Percentiles rank a stretch among this genome's conserved stretches.
Conservation (phyloP, 495 filamentous ascomycete genomes). For the Pyrenopolyporus hunteri region DNA sequence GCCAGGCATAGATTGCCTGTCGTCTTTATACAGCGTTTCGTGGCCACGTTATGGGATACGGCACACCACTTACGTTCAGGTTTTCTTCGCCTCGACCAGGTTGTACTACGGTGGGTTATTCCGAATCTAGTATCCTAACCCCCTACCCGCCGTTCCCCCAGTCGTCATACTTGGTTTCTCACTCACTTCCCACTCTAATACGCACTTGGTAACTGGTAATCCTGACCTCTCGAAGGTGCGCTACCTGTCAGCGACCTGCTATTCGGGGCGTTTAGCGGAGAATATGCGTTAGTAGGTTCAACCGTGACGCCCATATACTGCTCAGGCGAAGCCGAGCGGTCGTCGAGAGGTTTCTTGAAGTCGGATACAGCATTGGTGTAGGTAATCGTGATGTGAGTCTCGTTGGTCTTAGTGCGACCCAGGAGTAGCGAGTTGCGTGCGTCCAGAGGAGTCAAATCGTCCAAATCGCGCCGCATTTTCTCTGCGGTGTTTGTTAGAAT, state of each 20-base stretch:
- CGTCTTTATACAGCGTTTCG: conserved; percentile 36
- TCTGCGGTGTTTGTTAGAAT: conserved; percentile 57
- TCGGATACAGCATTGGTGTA: conserved; percentile 43
- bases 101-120: conserved; percentile 6
- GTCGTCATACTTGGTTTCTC: conserved; percentile 13
- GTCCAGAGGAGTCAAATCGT: conserved; percentile 87
- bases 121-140: conserved; percentile 2
- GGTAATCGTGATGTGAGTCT: conserved; percentile 33
- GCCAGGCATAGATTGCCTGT: conserved; percentile 11
- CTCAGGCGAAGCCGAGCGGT: conserved; percentile 32
- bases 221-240: conserved; percentile 13
- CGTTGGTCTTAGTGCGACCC: conserved; percentile 42
- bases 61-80: conserved; percentile 4
- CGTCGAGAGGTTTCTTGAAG: conserved; percentile 22
- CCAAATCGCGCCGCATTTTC: conserved; percentile 80
- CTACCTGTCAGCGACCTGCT: conserved; percentile 45
- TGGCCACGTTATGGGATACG: conserved; percentile 33
- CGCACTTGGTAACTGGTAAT: conserved; percentile 3
- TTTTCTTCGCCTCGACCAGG: conserved; percentile 11
- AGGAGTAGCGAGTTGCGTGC: conserved; percentile 87
- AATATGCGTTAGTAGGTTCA: conserved; percentile 17
- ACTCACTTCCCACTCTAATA: not conserved
- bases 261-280: conserved; percentile 19
- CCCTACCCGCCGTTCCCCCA: not conserved
- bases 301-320: conserved; percentile 29